These are phyloP conservation scores for Bipolaris gigantea DNA, from an alignment of 2,329 filamentous ascomycete species.

Conservation along the genomic window DNA sequence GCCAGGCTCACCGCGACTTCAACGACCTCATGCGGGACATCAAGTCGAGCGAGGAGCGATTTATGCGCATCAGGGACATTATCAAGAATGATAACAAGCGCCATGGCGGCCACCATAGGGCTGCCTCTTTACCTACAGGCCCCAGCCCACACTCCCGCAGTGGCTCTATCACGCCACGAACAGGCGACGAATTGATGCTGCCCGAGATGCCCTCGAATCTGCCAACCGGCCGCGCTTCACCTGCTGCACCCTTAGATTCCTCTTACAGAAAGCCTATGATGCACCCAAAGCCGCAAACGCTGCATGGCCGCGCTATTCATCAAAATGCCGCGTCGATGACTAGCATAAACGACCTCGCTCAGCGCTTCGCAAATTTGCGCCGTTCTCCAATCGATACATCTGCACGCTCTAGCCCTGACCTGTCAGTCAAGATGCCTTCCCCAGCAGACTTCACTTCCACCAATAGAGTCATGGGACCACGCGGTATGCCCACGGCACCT, in stretches of 20 bases:
- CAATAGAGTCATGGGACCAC: conserved; percentile 51
- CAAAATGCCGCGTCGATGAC: conserved; percentile 33
- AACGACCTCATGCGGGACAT: conserved; percentile 34
- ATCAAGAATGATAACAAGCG: conserved; percentile 48
- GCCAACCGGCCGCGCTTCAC: conserved; percentile 24
- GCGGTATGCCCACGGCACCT: conserved; percentile 55
- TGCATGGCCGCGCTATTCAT: conserved; percentile 64
- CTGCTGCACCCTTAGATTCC: conserved; percentile 24
- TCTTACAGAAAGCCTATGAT: conserved; percentile 46
- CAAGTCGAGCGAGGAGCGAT: conserved; percentile 46
- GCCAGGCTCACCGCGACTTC: conserved; percentile 54
- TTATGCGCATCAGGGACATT: conserved; percentile 53
- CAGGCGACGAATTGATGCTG: conserved; percentile 42
- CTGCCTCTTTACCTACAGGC: conserved; percentile 17
- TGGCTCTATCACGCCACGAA: conserved; percentile 11
- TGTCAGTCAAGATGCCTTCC: conserved; percentile 48
- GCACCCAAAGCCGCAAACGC: conserved; percentile 67
- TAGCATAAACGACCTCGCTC: conserved; percentile 37
- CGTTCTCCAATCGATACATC: conserved; percentile 30
- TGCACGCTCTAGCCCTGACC: conserved; percentile 27
- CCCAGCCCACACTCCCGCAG: conserved; percentile 23
- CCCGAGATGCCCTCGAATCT: conserved; percentile 33
- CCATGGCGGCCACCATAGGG: conserved; percentile 55
- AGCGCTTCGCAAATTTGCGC: conserved; percentile 45
- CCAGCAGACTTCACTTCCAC: conserved; percentile 43